A percentile compares a stretch with the other conserved stretches of the same genome.
Conservation (phyloP, 495 filamentous ascomycete species). For the Aspergillus ellipticus region DNA sequence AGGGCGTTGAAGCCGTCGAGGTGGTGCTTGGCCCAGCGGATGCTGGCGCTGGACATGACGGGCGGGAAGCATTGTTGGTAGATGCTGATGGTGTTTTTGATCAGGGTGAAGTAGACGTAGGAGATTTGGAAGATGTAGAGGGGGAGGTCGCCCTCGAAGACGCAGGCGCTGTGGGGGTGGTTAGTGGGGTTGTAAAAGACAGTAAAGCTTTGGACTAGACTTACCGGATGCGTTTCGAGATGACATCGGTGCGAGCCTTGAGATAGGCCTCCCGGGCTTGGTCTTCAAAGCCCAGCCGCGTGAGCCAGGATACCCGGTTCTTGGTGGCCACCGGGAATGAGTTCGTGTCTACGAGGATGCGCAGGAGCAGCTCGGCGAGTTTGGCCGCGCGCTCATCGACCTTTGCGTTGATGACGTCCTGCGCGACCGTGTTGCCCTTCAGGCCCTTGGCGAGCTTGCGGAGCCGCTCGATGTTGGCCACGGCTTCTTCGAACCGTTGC, state of each 20-base stretch:
- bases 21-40: conserved; percentile 93
- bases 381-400: conserved; percentile 80
- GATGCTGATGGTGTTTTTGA: conserved; percentile 82
- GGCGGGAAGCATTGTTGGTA: conserved; percentile 88
- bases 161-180: conserved; percentile 64
- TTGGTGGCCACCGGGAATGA: conserved; percentile 68
- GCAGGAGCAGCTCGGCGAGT: conserved; percentile 69
- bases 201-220: no score
- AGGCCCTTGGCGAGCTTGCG: conserved; percentile 71
- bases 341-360: conserved; percentile 68
- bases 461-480: conserved; percentile 76
- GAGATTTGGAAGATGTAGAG: conserved; percentile 95
- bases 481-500: conserved; percentile 82
- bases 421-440: conserved; percentile 78
- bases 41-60: conserved; percentile 81
- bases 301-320: conserved; percentile 75
- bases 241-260: conserved; percentile 66
- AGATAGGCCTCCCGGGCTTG: conserved; percentile 84
- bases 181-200: no score
- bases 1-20: conserved; percentile 85
- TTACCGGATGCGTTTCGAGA: conserved; percentile 78
- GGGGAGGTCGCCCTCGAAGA: conserved; percentile 88
- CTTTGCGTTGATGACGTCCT: conserved; percentile 84
- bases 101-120: conserved; percentile 91
- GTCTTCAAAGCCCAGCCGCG: conserved; percentile 83